A percentile compares a stretch with the other conserved stretches of the same genome.
Conservation (phyloP, 2,329 filamentous ascomycete genomes). For the Cercospora sp. region DNA sequence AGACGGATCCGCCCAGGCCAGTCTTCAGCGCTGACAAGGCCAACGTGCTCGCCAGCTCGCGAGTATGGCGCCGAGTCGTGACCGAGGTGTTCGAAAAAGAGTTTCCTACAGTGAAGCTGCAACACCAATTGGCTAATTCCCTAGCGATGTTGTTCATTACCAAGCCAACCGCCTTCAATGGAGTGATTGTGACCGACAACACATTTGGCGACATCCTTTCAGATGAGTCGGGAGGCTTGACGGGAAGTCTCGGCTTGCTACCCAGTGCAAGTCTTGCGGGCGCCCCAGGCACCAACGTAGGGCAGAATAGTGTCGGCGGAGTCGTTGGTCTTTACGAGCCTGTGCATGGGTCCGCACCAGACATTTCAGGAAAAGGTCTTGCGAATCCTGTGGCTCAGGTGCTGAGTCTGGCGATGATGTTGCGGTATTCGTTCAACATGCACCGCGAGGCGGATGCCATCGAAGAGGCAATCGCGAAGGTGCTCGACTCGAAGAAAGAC, state of each 20-base stretch:
- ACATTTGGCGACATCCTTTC: conserved; percentile 53
- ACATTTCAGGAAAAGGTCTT: conserved; percentile 37
- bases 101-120: conserved; percentile 47
- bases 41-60: conserved; percentile 54
- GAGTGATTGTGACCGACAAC: conserved; percentile 52
- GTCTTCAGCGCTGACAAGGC: conserved; percentile 56
- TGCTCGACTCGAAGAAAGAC: conserved; percentile 56
- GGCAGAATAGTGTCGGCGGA: conserved; percentile 44
- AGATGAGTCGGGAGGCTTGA: conserved; percentile 50
- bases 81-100: conserved; percentile 45
- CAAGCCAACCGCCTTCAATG: conserved; percentile 51
- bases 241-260: conserved; percentile 49
- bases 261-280: conserved; percentile 45
- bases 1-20: conserved; percentile 40
- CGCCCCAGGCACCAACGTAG: conserved; percentile 31
- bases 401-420: conserved; percentile 39
- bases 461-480: conserved; percentile 52
- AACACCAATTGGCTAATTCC: conserved; percentile 52
- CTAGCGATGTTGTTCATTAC: conserved; percentile 53
- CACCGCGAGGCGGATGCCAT: conserved; percentile 44
- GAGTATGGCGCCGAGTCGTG: conserved; percentile 52
- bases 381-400: conserved; percentile 39
- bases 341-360: conserved; percentile 38
- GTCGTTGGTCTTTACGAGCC: conserved; percentile 40
- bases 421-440: conserved; percentile 40